Conservation (phyloP, 192 early-diverging fungal genomes). For the Thamnidium elegans region DNA sequence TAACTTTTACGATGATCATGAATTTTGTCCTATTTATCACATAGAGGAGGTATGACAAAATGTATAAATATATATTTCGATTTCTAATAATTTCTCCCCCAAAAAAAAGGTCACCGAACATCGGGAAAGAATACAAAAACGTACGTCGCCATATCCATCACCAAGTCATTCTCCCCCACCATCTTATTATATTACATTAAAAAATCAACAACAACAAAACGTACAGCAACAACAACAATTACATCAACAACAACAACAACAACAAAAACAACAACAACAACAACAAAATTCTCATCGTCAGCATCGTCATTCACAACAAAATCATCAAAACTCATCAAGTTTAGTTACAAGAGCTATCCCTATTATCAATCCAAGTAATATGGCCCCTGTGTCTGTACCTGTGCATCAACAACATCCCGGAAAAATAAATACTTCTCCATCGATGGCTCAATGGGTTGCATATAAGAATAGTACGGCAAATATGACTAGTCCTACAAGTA, state of each 20-base stretch:
- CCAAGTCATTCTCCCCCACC: background rate
- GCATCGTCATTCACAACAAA: no score
- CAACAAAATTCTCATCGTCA: no score
- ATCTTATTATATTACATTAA: no score
- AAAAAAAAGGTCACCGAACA: slow-evolving; percentile 10
- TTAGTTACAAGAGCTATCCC: slow-evolving; percentile 40
- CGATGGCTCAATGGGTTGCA: no score
- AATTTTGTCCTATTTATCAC: slow-evolving; percentile 53
- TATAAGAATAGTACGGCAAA: no score
- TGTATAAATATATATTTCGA: background rate
- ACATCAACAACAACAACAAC: no score
- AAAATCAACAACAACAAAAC: no score
- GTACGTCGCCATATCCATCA: slow-evolving; percentile 19
- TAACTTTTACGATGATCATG: slow-evolving; percentile 55
- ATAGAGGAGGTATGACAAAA: slow-evolving; percentile 42
- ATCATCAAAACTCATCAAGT: slow-evolving; percentile 2
- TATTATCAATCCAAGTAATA: slow-evolving; percentile 50
- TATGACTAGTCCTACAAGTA: background rate
- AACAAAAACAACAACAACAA: no score
- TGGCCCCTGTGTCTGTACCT: slow-evolving; percentile 42
- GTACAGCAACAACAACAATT: no score
- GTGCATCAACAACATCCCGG: background rate
- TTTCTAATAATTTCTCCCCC: background rate
- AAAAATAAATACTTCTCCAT: no score
- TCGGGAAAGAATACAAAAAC: slow-evolving; percentile 24